phyloP scores from a whole-genome alignment of 208 protist genomes.

The Trypanosoma brucei region DNA sequence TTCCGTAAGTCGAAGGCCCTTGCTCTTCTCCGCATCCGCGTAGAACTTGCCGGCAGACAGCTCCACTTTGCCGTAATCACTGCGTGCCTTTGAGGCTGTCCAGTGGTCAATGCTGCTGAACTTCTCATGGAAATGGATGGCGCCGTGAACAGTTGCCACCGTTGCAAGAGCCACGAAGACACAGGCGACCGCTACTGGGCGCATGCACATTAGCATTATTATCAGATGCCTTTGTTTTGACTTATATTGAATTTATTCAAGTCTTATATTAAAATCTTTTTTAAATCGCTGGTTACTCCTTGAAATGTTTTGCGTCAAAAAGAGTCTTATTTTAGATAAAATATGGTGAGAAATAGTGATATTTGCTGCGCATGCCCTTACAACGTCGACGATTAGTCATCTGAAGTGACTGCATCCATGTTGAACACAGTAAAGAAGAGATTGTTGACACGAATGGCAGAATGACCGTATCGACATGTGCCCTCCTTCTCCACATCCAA shows the following conservation, averaged over 20 bases:
- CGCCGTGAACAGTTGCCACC: conserved; percentile 28
- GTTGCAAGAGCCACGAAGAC: conserved; percentile 22
- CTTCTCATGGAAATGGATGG: conserved; percentile 69
- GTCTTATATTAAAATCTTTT: no score
- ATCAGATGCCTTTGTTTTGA: not conserved
- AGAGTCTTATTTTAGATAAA: no score
- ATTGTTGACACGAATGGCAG: no score
- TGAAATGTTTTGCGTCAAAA: no score
- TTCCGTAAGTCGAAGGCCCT: conserved; percentile 84
- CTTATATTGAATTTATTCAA: not conserved
- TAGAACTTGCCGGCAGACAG: conserved; percentile 44
- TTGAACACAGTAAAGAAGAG: no score
- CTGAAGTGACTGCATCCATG: no score
- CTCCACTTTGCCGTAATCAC: conserved; percentile 62
- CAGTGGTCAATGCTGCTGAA: conserved; percentile 66
- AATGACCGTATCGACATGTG: no score
- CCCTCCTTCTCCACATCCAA: no score
- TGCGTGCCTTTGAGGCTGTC: conserved; percentile 41
- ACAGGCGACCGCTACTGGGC: conserved; percentile 10
- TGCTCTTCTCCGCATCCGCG: conserved; percentile 60
- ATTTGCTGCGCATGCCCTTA: no score
- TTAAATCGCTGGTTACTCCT: no score
- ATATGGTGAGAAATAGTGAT: no score
- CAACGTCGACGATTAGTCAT: no score
- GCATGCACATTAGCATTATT: not conserved